A percentile compares a stretch with the other conserved stretches of the same genome.
These are phyloP conservation scores for Coix lacrymajobi DNA, from an alignment of 176 grass and related monocot genomes.

Conservation along the genomic window DNA sequence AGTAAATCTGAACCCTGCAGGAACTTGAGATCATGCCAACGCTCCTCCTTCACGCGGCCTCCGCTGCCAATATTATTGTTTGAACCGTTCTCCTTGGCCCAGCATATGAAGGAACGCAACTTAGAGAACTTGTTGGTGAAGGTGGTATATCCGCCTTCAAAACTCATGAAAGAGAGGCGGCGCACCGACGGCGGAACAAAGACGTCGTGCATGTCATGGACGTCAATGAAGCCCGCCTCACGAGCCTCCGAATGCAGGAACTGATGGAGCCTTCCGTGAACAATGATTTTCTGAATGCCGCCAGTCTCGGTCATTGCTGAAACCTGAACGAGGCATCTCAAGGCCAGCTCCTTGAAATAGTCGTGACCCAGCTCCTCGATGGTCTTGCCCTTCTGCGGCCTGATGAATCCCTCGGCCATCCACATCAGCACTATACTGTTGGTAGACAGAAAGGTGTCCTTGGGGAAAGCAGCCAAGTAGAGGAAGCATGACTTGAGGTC, in stretches of 20 bases:
- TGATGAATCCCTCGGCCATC: background rate
- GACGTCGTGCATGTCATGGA: background rate
- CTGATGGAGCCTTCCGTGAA: background rate
- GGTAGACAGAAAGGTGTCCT: background rate
- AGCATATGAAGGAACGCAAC: background rate
- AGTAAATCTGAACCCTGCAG: background rate
- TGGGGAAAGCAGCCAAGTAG: background rate
- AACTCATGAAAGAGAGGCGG: background rate
- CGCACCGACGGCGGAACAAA: background rate
- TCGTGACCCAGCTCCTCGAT: background rate
- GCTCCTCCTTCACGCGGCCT: background rate
- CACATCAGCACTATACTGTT: background rate
- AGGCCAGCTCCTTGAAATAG: background rate
- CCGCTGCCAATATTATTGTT: no score
- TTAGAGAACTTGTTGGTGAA: background rate
- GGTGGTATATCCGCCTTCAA: background rate
- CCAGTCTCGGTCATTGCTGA: background rate
- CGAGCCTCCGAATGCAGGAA: background rate
- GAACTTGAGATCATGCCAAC: background rate
- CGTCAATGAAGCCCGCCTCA: conserved; percentile 12
- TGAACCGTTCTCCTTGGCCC: no score
- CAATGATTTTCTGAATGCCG: background rate
- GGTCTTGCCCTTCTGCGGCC: background rate
- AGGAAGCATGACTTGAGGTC: background rate
- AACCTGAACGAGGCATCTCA: background rate